Evolutionary conservation across 495 filamentous ascomycete genomes (phyloP), one percentile per base, ranked within the genome.

Genomic region (Aspergillus kassunensis): DNA sequence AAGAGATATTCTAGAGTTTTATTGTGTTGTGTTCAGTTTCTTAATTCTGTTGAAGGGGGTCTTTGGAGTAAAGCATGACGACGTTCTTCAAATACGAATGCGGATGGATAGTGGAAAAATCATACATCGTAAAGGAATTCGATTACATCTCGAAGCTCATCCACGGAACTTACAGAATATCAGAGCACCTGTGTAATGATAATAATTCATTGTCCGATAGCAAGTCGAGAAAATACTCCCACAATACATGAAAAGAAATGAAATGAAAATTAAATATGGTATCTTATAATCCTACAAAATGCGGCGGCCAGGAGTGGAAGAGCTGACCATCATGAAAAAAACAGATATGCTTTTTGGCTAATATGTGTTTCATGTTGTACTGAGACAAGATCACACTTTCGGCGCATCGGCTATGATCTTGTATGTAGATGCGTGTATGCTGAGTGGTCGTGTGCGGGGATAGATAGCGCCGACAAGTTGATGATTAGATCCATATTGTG

Each of bases 361-460:
- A n/a, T n/a, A n/a, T n/a, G 4, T 16, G 7, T 44, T 19, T 24
- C 4, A 10, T 25, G 36, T 36, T 13, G 13, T 11, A 27, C 6
- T 21, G 11, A 11, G 18, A 4, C 15, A 11, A 19, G 19, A 13
- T 37, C 20, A 58, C n/a, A 61, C 48, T 34, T 64, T 71, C n/a
- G 64, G 62, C 1, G 56, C 63, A 49, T 69, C 66, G 12, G 66
- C 63, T n/a, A 72, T 64, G 19, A 72, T 63, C 31, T 55, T 63
- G 55, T 72, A 72, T 8, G 47, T 65, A 13, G 54, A 56, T 11
- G 58, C 56, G 18, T 67, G 62, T 37, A 72, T 70, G 31, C 67
- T 67, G 24, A 55, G 31, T 6, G 69, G 69, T 10, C 69, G 55
- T 13, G 51, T 57, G 18, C 62, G 67, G 16, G 67, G 67, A 39